Evolutionary conservation across 2,329 filamentous ascomycete species (phyloP).

Genomic region (Claviceps spartinae): DNA sequence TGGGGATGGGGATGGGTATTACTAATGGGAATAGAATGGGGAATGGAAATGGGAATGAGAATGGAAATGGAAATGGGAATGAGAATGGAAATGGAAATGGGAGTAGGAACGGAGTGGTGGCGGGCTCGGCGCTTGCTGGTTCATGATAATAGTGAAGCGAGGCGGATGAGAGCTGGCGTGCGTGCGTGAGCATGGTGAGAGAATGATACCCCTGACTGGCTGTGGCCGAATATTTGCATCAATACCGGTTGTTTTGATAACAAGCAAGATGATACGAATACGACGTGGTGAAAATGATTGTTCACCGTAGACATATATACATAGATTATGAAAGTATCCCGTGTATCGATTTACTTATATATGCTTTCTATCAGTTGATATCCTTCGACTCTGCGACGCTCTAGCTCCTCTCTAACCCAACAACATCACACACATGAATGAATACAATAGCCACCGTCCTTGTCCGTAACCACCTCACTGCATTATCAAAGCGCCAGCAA

Average conservation of each 20-base stretch:
- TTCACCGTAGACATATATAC: not conserved
- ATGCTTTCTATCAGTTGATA: conserved; percentile 1
- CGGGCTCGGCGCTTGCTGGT: not conserved
- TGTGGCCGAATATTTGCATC: not conserved
- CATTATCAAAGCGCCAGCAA: not conserved
- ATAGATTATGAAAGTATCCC: not conserved
- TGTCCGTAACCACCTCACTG: not conserved
- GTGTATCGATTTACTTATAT: conserved; percentile 1
- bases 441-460: not conserved
- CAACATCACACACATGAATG: not conserved
- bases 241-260: not conserved
- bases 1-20: not conserved
- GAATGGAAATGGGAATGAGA: too few species aligned
- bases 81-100: conserved; percentile 2
- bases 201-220: not conserved
- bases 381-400: not conserved
- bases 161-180: not conserved
- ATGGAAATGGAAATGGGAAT: not conserved
- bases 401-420: not conserved
- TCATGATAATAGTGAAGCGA: not conserved
- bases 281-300: not conserved
- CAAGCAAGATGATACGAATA: not conserved
- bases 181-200: not conserved
- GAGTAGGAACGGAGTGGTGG: not conserved
- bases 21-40: too few species aligned